Evolutionary conservation across 176 grass and related monocot species (phyloP).

Genomic region (sorghum (Sorghum bicolor)): Sorghum_bicolor_NCBIv3 NC_012872.2:73444001-73444500

Average conservation of each 20-base stretch:
- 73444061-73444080: slow-evolving; percentile 21
- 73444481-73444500: slow-evolving; percentile 29
- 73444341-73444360: slow-evolving; percentile 61
- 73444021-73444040: not conserved
- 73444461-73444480: slow-evolving; percentile 58
- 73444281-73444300: slow-evolving; percentile 58
- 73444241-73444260: slow-evolving; percentile 51
- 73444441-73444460: slow-evolving; percentile 65
- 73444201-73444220: slow-evolving; percentile 87
- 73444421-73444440: slow-evolving; percentile 88
- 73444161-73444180: slow-evolving; percentile 89
- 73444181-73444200: slow-evolving; percentile 80
- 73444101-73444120: slow-evolving; percentile 54
- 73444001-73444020: not conserved
- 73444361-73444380: slow-evolving; percentile 80
- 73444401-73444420: slow-evolving; percentile 86
- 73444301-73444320: slow-evolving; percentile 73
- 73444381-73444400: slow-evolving; percentile 97
- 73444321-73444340: slow-evolving; percentile 87
- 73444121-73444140: slow-evolving; percentile 97
- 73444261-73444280: slow-evolving; percentile 69
- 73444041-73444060: slow-evolving; percentile 19
- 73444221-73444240: slow-evolving; percentile 70
- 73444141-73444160: slow-evolving; percentile 91
- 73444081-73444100: slow-evolving; percentile 9